A percentile compares a stretch with the other conserved stretches of the same genome.
Evolutionary conservation across 345 rosid species (phyloP).

Genomic region (Populus davidiana): DNA sequence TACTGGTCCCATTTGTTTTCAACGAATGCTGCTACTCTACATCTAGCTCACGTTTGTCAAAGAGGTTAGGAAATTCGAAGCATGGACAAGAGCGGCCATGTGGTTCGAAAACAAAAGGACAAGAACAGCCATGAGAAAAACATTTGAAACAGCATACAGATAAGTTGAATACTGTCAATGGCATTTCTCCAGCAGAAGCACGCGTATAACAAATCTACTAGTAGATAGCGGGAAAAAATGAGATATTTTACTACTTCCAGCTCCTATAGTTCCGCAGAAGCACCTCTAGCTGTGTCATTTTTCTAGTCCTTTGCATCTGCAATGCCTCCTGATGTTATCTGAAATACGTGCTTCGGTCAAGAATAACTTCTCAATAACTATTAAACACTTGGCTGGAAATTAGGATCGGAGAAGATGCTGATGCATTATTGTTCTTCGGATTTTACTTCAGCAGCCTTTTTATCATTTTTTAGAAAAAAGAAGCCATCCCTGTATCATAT

Average conservation of each 20-base stretch:
- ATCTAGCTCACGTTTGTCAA: background rate
- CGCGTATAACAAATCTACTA: background rate
- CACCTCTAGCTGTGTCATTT: background rate
- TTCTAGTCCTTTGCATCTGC: conserved; percentile 78
- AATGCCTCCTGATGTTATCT: conserved; percentile 84
- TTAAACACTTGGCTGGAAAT: background rate
- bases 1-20: no score
- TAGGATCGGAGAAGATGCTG: background rate
- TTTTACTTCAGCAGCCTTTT: background rate
- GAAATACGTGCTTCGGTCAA: conserved; percentile 57
- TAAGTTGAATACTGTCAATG: background rate
- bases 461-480: background rate
- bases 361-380: conserved; percentile 25
- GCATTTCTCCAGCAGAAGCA: no score
- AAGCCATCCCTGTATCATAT: background rate
- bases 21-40: background rate
- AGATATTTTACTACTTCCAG: background rate
- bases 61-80: background rate
- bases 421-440: background rate
- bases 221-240: background rate
- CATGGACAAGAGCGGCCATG: background rate
- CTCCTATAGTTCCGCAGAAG: background rate
- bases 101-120: background rate
- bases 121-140: background rate
- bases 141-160: background rate